These are phyloP conservation scores for Metschnikowia similis DNA, from an alignment of 805 yeast species.

Conservation along the genomic window DNA sequence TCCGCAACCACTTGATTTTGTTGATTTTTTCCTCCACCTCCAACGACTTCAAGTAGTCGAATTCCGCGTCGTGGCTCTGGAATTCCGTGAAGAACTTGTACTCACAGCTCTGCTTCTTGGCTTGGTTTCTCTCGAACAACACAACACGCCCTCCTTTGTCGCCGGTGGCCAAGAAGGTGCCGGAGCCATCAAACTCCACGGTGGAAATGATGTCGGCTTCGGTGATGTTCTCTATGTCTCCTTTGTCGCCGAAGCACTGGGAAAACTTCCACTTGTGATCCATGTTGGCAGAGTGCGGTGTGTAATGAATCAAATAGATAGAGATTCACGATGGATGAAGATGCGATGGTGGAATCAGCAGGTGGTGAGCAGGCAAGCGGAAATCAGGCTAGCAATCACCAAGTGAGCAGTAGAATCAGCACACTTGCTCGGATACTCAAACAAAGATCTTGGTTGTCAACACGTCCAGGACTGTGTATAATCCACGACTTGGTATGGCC, in stretches of 20 bases:
- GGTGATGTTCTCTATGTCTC: constrained; percentile 90
- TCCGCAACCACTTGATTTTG: constrained; percentile 92
- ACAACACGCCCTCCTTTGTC: constrained; percentile 99
- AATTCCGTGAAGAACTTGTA: constrained; percentile 95
- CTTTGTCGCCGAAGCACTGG: constrained; percentile 98
- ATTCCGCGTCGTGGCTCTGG: constrained; percentile 98
- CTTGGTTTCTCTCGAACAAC: constrained; percentile 81
- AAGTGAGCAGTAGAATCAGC: no score
- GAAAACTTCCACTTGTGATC: constrained; percentile 73
- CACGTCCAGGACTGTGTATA: no score
- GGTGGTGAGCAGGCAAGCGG: no score
- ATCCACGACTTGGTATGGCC: no score
- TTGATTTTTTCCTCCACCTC: constrained; percentile 98
- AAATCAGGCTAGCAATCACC: no score
- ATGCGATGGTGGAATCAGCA: no score
- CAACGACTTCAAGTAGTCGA: constrained; percentile 89
- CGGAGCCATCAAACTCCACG: constrained; percentile 92
- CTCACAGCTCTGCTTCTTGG: constrained; percentile 66
- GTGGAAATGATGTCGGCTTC: constrained; percentile 97
- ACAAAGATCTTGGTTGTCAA: no score
- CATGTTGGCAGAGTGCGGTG: constrained; percentile 5
- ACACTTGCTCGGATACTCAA: no score
- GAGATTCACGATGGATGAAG: no score
- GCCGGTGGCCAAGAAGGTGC: constrained; percentile 95
- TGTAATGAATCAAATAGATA: no score